Conservation (phyloP, 371 early-diverging fungal genomes). For the Coemansia sp. region DNA sequence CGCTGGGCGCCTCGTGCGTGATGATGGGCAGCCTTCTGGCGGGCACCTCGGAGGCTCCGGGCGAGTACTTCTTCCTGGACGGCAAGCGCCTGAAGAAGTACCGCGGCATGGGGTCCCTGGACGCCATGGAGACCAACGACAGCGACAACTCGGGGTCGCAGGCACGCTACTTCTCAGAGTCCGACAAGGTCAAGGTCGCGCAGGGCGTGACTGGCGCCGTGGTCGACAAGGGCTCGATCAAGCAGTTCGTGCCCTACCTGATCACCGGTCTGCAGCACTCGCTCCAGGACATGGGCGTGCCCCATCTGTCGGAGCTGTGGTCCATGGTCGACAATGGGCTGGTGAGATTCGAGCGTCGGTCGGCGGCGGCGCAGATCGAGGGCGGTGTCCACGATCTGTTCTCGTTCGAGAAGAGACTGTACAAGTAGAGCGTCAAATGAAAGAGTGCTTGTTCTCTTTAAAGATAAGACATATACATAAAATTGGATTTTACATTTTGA, state of each 20-base stretch:
- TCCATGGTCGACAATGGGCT: conserved; percentile 65
- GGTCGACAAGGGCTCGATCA: conserved; percentile 93
- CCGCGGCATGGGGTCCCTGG: conserved; percentile 97
- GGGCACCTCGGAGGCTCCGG: conserved; percentile 93
- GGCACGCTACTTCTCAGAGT: conserved; percentile 95
- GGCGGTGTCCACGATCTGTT: conserved; percentile 95
- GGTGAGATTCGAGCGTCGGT: conserved; percentile 92
- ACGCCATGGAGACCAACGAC: conserved; percentile 89
- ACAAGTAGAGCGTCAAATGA: conserved; percentile 51
- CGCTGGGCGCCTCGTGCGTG: conserved; percentile 91
- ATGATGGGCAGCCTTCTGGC: conserved; percentile 98
- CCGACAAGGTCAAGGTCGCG: conserved; percentile 96
- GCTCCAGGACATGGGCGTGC: conserved; percentile 94
- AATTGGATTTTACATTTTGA: too few species aligned
- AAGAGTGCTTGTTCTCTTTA: neutral
- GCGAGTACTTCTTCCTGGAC: conserved; percentile 96
- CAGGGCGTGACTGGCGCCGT: conserved; percentile 97
- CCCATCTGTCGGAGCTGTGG: conserved; percentile 63
- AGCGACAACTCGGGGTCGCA: conserved; percentile 70
- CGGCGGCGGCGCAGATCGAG: conserved; percentile 93
- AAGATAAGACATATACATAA: neutral
- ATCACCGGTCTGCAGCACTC: conserved; percentile 94
- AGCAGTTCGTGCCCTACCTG: conserved; percentile 88
- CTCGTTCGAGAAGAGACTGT: conserved; percentile 86
- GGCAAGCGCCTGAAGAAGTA: conserved; percentile 96